phyloP scores from a whole-genome alignment of 371 early-diverging fungal genomes.

The Saksenaea vasiformis region DNA sequence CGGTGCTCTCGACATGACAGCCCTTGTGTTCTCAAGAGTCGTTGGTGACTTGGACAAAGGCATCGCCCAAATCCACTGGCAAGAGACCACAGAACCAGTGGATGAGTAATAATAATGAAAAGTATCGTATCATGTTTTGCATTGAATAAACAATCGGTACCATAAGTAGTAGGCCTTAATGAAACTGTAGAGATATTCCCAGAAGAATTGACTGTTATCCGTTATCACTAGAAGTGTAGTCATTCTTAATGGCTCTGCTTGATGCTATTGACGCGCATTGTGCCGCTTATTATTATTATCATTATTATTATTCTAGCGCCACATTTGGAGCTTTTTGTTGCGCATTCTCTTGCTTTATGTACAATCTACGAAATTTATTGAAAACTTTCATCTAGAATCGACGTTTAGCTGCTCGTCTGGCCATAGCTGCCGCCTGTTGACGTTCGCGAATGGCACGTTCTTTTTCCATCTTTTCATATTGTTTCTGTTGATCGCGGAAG shows the following conservation, averaged over 20 bases:
- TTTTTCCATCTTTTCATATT: slow-evolving; percentile 42
- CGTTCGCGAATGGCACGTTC: slow-evolving; percentile 52
- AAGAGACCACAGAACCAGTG: slow-evolving; percentile 11
- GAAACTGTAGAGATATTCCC: too few species aligned
- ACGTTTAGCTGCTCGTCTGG: slow-evolving; percentile 51
- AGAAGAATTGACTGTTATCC: background rate
- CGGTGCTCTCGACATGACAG: slow-evolving; percentile 25
- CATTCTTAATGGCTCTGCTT: too few species aligned
- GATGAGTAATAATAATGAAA: background rate
- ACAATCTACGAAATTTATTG: slow-evolving; percentile 4
- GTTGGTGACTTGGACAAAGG: slow-evolving; percentile 24
- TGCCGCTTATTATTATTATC: too few species aligned
- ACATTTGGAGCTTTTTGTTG: too few species aligned
- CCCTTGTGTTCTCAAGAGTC: slow-evolving; percentile 23
- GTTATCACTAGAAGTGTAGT: too few species aligned
- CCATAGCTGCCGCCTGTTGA: slow-evolving; percentile 50
- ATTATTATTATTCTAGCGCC: too few species aligned
- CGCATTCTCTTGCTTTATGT: too few species aligned
- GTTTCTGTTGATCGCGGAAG: slow-evolving; percentile 43
- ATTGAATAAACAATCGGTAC: background rate
- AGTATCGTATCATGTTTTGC: background rate
- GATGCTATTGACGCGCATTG: too few species aligned
- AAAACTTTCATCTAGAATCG: slow-evolving; percentile 33
- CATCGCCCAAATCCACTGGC: slow-evolving; percentile 26
- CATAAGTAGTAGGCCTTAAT: background rate